Conservation (phyloP, 75 land plant genomes). For the Pseudotsuga menziesii region DNA sequence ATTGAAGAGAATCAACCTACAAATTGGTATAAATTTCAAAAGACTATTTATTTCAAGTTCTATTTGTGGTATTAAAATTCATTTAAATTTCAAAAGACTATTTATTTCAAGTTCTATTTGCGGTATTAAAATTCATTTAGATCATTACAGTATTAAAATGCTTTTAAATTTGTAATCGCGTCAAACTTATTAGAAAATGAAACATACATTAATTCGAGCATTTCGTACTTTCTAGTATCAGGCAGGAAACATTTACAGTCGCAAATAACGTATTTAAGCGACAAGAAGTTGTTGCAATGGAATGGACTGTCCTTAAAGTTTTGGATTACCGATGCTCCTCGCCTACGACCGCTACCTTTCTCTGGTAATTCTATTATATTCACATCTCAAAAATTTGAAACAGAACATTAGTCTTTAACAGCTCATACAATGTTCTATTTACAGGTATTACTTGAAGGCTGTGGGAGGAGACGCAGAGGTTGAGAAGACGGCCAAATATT, state of each 20-base stretch:
- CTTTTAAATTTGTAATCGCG: background rate
- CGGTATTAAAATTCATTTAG: background rate
- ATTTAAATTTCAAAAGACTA: background rate
- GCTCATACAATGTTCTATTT: background rate
- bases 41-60: background rate
- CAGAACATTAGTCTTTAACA: background rate
- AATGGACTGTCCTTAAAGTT: conserved; percentile 52
- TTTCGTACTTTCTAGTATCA: conserved; percentile 16
- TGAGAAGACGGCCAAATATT: conserved; percentile 28
- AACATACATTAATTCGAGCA: background rate
- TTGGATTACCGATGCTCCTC: conserved; percentile 52
- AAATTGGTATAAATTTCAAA: conserved; percentile 33
- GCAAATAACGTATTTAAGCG: conserved; percentile 33
- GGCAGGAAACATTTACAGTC: conserved; percentile 25
- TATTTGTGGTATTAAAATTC: background rate
- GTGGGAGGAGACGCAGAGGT: conserved; percentile 36
- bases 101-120: background rate
- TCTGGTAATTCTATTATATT: conserved; percentile 29
- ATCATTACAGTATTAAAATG: background rate
- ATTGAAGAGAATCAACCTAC: conserved; percentile 66
- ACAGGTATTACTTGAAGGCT: conserved; percentile 65
- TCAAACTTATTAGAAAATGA: background rate
- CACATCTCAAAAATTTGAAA: background rate
- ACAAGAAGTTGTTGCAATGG: conserved; percentile 66
- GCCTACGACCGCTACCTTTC: conserved; percentile 55